Evolutionary conservation across 495 filamentous ascomycete species (phyloP).

Genomic region (Chaetomium tenue): DNA sequence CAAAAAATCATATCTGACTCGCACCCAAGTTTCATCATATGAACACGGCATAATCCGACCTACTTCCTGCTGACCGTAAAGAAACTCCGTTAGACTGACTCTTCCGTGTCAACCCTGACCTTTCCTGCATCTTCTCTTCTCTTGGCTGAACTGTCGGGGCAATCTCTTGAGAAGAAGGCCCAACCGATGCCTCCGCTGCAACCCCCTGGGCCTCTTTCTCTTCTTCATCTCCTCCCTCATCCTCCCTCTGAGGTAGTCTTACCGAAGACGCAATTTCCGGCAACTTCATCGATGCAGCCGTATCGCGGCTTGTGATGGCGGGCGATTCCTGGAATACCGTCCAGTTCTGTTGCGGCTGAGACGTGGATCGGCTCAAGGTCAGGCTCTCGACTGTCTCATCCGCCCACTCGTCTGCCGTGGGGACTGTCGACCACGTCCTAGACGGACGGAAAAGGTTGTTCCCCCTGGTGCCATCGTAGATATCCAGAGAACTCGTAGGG

Average conservation of each 20-base stretch:
- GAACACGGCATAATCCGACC: conserved; percentile 31
- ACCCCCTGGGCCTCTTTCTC: not conserved
- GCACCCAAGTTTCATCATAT: conserved; percentile 19
- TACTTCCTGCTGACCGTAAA: conserved; percentile 11
- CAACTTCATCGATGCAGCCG: not conserved
- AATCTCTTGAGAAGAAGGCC: not conserved
- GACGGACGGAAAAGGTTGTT: conserved; percentile 29
- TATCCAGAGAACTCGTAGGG: conserved; percentile 31
- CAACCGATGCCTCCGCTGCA: not conserved
- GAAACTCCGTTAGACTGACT: conserved; percentile 19
- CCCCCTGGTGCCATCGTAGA: conserved; percentile 37
- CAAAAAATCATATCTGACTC: no score
- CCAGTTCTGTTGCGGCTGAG: conserved; percentile 23
- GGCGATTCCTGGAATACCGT: conserved; percentile 24
- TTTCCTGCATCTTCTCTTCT: conserved; percentile 5
- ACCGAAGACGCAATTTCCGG: not conserved
- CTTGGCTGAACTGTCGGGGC: not conserved
- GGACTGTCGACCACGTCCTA: conserved; percentile 25
- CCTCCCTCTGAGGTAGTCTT: not conserved
- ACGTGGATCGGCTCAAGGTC: not conserved
- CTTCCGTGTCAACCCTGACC: conserved; percentile 2
- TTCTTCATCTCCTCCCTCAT: not conserved
- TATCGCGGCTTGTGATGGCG: conserved; percentile 19
- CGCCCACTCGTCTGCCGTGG: conserved; percentile 19
- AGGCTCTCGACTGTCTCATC: conserved; percentile 27